Evolutionary conservation across 2,329 filamentous ascomycete genomes (phyloP).

Genomic region (Calonectria fujianensis): DNA sequence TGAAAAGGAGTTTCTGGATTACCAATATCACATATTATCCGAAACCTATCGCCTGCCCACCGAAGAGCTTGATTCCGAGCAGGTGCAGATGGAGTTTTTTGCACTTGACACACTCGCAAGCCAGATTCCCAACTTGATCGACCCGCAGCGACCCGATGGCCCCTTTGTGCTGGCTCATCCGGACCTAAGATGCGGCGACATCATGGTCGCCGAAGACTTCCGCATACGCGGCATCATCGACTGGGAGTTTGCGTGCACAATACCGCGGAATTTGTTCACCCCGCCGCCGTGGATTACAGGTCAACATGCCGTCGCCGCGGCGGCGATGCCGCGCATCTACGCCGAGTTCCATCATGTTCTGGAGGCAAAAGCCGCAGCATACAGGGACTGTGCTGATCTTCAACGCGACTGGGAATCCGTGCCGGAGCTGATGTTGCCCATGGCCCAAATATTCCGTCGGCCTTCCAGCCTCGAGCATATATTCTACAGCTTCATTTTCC

Average conservation of each 20-base stretch:
- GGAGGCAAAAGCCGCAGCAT: neutral
- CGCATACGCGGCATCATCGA: neutral
- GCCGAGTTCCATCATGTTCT: neutral
- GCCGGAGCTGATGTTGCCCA: neutral
- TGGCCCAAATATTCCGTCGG: neutral
- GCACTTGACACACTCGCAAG: neutral
- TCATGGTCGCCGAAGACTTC: neutral
- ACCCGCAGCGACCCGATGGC: neutral
- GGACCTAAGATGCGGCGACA: neutral
- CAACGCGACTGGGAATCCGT: neutral
- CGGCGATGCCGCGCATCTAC: neutral
- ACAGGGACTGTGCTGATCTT: neutral
- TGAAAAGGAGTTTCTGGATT: neutral
- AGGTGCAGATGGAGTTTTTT: neutral
- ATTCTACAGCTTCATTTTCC: neutral
- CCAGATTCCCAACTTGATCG: neutral
- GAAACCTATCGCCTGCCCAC: neutral
- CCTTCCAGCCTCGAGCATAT: neutral
- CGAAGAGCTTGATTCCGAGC: neutral
- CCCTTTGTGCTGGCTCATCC: neutral
- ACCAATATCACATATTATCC: neutral
- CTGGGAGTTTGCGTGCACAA: neutral
- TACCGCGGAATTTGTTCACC: neutral
- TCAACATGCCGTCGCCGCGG: neutral
- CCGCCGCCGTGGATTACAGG: neutral